phyloP scores from a whole-genome alignment of 306 rosid species.

The Vachellia pachyceras region DNA sequence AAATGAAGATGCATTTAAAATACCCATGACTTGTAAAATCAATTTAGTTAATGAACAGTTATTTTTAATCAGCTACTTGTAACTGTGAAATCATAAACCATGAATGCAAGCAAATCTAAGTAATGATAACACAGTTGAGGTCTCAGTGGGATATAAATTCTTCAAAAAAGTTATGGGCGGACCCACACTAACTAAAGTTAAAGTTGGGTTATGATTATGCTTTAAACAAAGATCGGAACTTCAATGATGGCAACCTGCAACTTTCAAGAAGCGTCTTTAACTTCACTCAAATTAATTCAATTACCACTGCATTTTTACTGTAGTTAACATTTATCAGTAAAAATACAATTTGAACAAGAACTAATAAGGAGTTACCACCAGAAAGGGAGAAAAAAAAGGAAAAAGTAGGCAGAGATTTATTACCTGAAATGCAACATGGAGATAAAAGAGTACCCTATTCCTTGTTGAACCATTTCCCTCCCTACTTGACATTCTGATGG shows the following conservation, averaged over 20 bases:
- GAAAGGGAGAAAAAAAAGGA: neutral
- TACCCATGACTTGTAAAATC: neutral
- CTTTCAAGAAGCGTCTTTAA: conserved; percentile 45
- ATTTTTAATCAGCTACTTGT: neutral
- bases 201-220: conserved; percentile 58
- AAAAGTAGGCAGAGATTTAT: conserved; percentile 35
- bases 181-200: conserved; percentile 64
- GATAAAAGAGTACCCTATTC: conserved; percentile 70
- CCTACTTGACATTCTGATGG: conserved; percentile 62
- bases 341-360: conserved; percentile 9
- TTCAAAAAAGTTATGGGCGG: conserved; percentile 36
- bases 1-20: neutral
- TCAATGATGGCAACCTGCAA: conserved; percentile 43
- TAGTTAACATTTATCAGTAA: neutral
- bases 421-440: conserved; percentile 87
- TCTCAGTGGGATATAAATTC: conserved; percentile 13
- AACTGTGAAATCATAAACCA: conserved; percentile 2
- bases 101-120: conserved; percentile 3
- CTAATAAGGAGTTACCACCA: conserved; percentile 11
- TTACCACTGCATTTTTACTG: neutral
- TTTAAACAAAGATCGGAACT: conserved; percentile 45
- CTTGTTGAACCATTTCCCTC: conserved; percentile 60
- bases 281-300: conserved; percentile 2
- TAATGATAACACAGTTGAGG: conserved; percentile 32
- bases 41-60: neutral